These are phyloP conservation scores for Backusella circina DNA, from an alignment of 192 early-diverging fungal genomes.

Conservation along the genomic window DNA sequence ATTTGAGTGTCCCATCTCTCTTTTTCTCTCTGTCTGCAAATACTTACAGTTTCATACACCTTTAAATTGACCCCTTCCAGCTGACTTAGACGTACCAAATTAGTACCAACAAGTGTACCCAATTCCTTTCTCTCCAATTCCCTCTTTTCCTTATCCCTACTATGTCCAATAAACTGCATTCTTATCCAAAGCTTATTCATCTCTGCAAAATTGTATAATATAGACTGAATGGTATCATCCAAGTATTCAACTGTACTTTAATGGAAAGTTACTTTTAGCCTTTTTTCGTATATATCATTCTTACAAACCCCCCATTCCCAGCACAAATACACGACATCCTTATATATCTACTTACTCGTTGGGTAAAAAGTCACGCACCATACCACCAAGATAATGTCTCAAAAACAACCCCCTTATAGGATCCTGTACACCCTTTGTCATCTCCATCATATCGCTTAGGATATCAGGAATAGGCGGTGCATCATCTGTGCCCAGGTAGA, in stretches of 20 bases:
- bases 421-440: slow-evolving; percentile 98
- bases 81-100: slow-evolving; percentile 92
- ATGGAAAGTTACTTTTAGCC: background rate
- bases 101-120: slow-evolving; percentile 93
- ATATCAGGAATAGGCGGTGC: slow-evolving; percentile 87
- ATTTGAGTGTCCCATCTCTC: background rate
- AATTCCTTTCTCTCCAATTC: slow-evolving; percentile 96
- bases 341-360: slow-evolving; percentile 44
- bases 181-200: slow-evolving; percentile 99
- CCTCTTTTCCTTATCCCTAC: slow-evolving; percentile 90
- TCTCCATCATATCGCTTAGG: slow-evolving; percentile 99
- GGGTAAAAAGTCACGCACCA: slow-evolving; percentile 94
- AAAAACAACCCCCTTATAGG: slow-evolving; percentile 96
- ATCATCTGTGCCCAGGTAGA: slow-evolving; percentile 89
- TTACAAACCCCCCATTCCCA: background rate
- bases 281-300: background rate
- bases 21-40: background rate
- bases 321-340: background rate
- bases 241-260: background rate
- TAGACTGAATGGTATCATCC: slow-evolving; percentile 90
- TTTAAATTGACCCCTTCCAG: slow-evolving; percentile 80
- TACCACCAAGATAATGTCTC: slow-evolving; percentile 90
- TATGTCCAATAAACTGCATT: slow-evolving; percentile 93
- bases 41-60: slow-evolving; percentile 72
- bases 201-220: slow-evolving; percentile 96